Percentiles rank a stretch among this genome's conserved stretches.
phyloP scores from a whole-genome alignment of 805 yeast species.

The Barnettozyma sucrosica region DNA sequence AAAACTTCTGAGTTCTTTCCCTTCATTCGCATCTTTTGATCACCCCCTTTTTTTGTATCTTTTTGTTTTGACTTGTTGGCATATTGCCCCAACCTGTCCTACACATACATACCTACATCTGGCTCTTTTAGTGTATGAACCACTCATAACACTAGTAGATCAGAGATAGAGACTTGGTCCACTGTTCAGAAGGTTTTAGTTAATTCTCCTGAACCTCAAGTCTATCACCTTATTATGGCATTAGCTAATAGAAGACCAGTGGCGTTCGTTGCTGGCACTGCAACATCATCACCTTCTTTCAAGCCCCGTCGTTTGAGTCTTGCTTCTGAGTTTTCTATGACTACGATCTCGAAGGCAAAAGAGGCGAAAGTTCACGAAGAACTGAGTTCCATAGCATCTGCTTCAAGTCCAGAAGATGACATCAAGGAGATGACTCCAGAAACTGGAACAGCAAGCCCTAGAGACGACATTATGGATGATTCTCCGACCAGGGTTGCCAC shows the following conservation, averaged over 20 bases:
- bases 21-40: not conserved
- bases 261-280: conserved; percentile 34
- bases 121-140: conserved; percentile 1
- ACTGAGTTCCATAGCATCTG: conserved; percentile 3
- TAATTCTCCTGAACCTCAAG: conserved; percentile 19
- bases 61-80: not conserved
- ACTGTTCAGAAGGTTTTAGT: conserved; percentile 23
- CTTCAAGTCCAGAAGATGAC: conserved; percentile 5
- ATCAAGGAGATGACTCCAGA: conserved; percentile 24
- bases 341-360: conserved; percentile 1
- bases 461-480: conserved; percentile 17
- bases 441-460: conserved; percentile 22
- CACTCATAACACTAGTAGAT: not conserved
- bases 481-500: conserved; percentile 23
- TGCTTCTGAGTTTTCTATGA: conserved; percentile 13
- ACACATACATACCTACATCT: not conserved
- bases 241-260: conserved; percentile 64
- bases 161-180: conserved; percentile 1
- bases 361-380: not conserved
- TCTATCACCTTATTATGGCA: conserved; percentile 39
- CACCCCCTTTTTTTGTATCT: not conserved
- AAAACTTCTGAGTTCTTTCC: not conserved
- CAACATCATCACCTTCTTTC: conserved; percentile 25
- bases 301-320: conserved; percentile 27
- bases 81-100: not conserved